Evolutionary conservation across 1,284 basidiomycete genomes (phyloP).

Genomic region (Athelia psychrophila): DNA sequence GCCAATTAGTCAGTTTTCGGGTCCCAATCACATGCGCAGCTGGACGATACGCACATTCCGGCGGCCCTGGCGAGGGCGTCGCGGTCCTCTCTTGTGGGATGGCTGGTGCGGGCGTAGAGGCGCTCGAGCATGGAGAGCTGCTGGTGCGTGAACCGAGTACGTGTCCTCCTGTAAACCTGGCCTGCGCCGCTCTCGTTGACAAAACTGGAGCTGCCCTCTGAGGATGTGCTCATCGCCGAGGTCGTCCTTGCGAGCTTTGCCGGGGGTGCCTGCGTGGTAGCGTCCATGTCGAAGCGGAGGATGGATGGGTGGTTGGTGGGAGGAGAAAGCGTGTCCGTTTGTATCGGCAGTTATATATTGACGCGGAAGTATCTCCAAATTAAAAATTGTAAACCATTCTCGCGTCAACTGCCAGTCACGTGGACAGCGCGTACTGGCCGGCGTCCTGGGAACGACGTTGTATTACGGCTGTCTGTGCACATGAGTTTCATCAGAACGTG

Average conservation of each 20-base stretch:
- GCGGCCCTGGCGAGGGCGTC: constrained; percentile 58
- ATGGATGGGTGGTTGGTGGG: background rate
- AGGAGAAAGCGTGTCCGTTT: no score
- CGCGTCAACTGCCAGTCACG: no score
- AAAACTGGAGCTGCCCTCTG: background rate
- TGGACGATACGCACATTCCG: constrained; percentile 60
- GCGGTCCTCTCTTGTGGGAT: constrained; percentile 69
- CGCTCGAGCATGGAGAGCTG: constrained; percentile 73
- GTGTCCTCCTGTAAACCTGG: background rate
- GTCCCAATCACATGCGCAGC: constrained; percentile 2
- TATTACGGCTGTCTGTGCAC: no score
- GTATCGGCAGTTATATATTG: no score
- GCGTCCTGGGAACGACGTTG: no score
- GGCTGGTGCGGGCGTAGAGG: constrained; percentile 65
- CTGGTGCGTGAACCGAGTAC: constrained; percentile 51
- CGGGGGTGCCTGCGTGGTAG: background rate
- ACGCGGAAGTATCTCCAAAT: no score
- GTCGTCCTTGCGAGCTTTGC: background rate
- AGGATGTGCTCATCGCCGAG: background rate
- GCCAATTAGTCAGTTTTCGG: constrained; percentile 9
- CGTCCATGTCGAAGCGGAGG: background rate
- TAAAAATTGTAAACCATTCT: no score
- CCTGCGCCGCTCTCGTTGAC: background rate
- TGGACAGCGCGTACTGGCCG: no score
- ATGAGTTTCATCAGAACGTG: no score